Evolutionary conservation across 1,139 yeast species (phyloP), one percentile per base, ranked within the genome.

Genomic region (Pichia sp.): DNA sequence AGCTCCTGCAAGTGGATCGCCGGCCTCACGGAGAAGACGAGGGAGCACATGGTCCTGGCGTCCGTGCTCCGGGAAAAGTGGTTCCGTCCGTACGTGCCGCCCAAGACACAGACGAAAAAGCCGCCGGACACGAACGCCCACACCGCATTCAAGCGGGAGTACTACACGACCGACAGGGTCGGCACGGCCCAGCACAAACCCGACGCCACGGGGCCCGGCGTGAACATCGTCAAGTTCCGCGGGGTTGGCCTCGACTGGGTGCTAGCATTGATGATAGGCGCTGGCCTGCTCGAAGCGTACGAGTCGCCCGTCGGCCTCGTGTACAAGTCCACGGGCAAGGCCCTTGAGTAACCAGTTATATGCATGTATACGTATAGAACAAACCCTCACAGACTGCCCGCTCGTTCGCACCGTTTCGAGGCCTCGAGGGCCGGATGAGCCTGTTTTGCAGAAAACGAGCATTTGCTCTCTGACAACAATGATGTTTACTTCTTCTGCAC

Each of bases 291-390:
- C 2, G 93, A 86, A 63, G 84, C 83, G 6, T 84, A 84, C 62
- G 74, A 75, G 47, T 84, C 92, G 0, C 88, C 90, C 0, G 85
- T 81, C 1, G 92, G 92, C 0, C 70, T 83, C 51, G 89, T 89
- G 0, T 84, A 88, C 84, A 78, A 79, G 64, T 68, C 83, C 49
- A 83, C 88, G 1, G 78, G 78, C 1, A 73, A 74, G 56, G 53
- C 33, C n/a, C 34, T 64, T 31, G 61, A 56, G 45, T 36, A 38
- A 20, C 24, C 3, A 20, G 24, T 20, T 20, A 20, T 20, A 20
- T 20, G 24, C 3, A 20, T 20, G 24, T 20, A 20, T 20, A 20
- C 24, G 24, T 20, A 20, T 20, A 3, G 24, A 20, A 27, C 29
- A 27, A 27, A 27, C 29, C 29, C 29, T 27, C 29, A 27, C 29